Evolutionary conservation across 176 grass and related monocot species (phyloP).

Genomic region (Olyra latifolia): DNA sequence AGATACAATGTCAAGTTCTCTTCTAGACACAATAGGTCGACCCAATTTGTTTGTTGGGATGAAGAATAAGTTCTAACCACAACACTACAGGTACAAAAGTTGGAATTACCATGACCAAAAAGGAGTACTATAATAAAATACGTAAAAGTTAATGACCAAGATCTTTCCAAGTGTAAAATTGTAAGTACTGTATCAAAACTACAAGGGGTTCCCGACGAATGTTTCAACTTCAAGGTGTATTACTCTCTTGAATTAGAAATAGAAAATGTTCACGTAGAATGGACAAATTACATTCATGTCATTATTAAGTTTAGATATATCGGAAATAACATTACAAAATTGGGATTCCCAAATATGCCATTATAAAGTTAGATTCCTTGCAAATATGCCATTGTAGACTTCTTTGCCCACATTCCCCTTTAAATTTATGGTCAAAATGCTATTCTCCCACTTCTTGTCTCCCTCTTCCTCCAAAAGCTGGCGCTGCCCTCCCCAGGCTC

Average conservation of each 20-base stretch:
- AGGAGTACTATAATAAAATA: background rate
- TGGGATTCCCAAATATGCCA: too few species aligned
- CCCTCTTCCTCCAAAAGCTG: too few species aligned
- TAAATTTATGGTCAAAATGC: too few species aligned
- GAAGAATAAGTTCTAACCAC: background rate
- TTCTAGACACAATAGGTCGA: background rate
- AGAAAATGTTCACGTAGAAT: constrained; percentile 1
- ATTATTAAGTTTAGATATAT: too few species aligned
- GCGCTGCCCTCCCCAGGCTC: too few species aligned
- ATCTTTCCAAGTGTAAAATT: background rate
- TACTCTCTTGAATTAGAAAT: background rate
- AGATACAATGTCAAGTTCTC: background rate
- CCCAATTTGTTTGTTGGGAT: background rate
- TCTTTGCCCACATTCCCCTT: too few species aligned
- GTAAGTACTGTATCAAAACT: background rate
- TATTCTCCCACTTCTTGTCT: too few species aligned
- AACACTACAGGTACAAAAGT: background rate
- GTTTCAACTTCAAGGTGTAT: background rate
- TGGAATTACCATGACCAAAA: constrained; percentile 6
- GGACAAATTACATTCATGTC: too few species aligned
- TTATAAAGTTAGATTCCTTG: too few species aligned
- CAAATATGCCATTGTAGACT: too few species aligned
- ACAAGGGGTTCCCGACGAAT: background rate
- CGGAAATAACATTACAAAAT: too few species aligned
- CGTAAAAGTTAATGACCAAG: background rate